Percentiles rank a stretch among this genome's conserved stretches.
phyloP scores from a whole-genome alignment of 1,284 basidiomycete species.

The Sporisorium reilianum region DNA sequence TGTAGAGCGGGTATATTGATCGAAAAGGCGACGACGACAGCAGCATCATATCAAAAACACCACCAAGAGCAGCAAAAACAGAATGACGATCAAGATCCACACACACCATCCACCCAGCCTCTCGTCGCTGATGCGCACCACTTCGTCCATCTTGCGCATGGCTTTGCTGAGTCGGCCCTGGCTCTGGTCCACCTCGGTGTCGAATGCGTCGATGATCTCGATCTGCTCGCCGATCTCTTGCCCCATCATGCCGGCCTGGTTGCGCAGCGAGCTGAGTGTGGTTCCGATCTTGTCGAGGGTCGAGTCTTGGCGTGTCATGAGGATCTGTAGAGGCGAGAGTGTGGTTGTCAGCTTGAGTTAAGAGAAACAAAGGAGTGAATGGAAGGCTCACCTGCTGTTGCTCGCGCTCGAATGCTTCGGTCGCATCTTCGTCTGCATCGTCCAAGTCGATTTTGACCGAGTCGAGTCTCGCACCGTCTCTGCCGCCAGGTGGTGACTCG shows the following conservation, averaged over 20 bases:
- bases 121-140: conserved; percentile 61
- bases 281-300: conserved; percentile 63
- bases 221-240: conserved; percentile 66
- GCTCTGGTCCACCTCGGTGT: conserved; percentile 61
- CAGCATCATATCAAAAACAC: conserved; percentile 50
- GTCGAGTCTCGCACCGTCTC: conserved; percentile 18
- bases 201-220: conserved; percentile 64
- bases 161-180: conserved; percentile 58
- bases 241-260: conserved; percentile 65
- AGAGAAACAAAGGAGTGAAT: no score
- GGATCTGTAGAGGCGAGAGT: conserved; percentile 24
- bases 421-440: conserved; percentile 53
- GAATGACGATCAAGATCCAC: conserved; percentile 64
- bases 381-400: conserved; percentile 61
- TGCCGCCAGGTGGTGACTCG: conserved; percentile 22
- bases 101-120: conserved; percentile 68
- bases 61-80: conserved; percentile 50
- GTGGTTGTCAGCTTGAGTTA: no score
- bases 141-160: conserved; percentile 64
- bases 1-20: conserved; percentile 1
- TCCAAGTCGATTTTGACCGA: conserved; percentile 47
- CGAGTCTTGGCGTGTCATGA: conserved; percentile 64
- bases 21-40: neutral
- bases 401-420: conserved; percentile 63
- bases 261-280: conserved; percentile 55